phyloP scores from a whole-genome alignment of 1,284 basidiomycete species.

The Leccinum solheimii region DNA sequence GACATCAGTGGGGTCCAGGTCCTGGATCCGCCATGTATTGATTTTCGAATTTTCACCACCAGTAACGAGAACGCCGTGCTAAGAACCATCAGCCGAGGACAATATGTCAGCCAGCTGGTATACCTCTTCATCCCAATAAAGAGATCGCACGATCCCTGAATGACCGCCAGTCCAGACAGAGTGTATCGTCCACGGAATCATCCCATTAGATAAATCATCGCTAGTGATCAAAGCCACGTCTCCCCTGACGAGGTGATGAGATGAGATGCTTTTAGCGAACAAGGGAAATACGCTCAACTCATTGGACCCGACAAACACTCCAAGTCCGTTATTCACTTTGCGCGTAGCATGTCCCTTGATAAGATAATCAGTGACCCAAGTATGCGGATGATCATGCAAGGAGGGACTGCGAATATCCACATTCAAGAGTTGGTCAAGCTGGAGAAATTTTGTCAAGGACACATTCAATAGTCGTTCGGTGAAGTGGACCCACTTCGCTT shows the following conservation, averaged over 20 bases:
- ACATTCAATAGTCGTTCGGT: neutral
- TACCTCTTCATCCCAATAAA: constrained; percentile 57
- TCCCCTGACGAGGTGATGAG: constrained; percentile 44
- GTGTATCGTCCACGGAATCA: constrained; percentile 50
- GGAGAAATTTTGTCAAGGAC: constrained; percentile 2
- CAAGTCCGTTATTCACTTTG: constrained; percentile 31
- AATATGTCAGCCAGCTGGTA: constrained; percentile 11
- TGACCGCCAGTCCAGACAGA: constrained; percentile 54
- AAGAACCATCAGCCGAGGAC: constrained; percentile 8
- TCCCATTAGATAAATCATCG: constrained; percentile 36
- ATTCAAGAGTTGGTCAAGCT: constrained; percentile 53
- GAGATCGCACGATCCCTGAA: constrained; percentile 55
- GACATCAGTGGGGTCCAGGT: neutral
- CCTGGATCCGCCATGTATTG: constrained; percentile 46
- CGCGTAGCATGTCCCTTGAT: constrained; percentile 43
- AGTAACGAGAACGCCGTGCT: constrained; percentile 53
- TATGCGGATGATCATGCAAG: constrained; percentile 43
- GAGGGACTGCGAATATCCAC: constrained; percentile 56
- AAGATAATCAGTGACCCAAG: constrained; percentile 67
- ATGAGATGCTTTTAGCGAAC: neutral
- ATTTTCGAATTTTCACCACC: constrained; percentile 66
- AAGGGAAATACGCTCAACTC: constrained; percentile 43
- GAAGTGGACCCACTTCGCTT: constrained; percentile 49
- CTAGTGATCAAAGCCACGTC: constrained; percentile 57
- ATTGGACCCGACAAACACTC: constrained; percentile 61